Evolutionary conservation across 805 yeast species (phyloP), one percentile per base, ranked within the genome.

Genomic region (Wilhelminamyces savonicus): DNA sequence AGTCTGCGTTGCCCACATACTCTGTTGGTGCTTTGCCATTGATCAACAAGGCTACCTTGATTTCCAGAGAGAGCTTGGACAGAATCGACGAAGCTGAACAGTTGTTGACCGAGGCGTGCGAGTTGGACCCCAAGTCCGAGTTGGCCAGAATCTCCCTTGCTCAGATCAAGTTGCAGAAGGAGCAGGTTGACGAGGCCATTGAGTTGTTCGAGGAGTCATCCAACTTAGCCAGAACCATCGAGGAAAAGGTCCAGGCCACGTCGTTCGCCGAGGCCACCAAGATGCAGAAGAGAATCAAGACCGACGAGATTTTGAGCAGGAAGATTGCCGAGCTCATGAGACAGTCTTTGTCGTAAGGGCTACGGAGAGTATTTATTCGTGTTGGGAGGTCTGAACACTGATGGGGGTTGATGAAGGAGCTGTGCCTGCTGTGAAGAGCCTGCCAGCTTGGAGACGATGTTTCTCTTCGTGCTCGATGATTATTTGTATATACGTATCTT

Each of bases 251-350:
- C 32, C 96, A 86, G 65, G 92, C 95, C 33, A 78, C 86, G 39
- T 80, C 92, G 13, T 82, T 84, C 47, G 88, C 90, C 36, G 96
- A 86, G 63, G 96, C 97, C 40, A 78, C 95, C 28, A 83, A 82
- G 57, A 76, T 87, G 64, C 98, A 92, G 69, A 63, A 78, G 51
- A 76, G 80, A 51, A 75, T 92, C 46, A 77, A 71, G 60, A 59
- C 69, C 30, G 92, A 82, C 51, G 84, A 85, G 24, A 59, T 69
- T 16, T 68, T 82, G 52, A 69, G 74, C 44, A 62, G 63, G 21
- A 80, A 77, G 59, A 74, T 82, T 41, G 69, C 70, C 38, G 82
- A 78, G 56, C 62, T 80, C 26, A 56, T 78, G 62, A 23, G 19
- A 17, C 19, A 17, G 8, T 17, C 19, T n/a, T n/a, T n/a, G n/a